Evolutionary conservation across 331 rosid species (phyloP).

Genomic region (Ulmus americana): DNA sequence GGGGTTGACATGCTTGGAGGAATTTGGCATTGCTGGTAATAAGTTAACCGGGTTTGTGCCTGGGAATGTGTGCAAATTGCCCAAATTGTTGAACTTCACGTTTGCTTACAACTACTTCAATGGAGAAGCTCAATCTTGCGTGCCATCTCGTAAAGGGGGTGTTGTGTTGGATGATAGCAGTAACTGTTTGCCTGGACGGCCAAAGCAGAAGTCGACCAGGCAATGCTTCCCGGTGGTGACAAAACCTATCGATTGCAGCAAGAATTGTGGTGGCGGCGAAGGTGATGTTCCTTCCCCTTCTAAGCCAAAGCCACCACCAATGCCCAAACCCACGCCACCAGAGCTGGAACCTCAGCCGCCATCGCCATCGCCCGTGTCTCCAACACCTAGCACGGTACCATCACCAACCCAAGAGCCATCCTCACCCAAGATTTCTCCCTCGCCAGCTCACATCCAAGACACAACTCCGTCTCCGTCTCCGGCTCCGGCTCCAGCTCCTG

Average conservation of each 20-base stretch:
- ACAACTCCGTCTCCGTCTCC: too few relatives aligned
- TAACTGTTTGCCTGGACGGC: conserved; percentile 45
- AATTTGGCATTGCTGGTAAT: conserved; percentile 33
- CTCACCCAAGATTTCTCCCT: background rate
- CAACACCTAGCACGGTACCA: background rate
- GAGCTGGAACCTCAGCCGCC: background rate
- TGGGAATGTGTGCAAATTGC: conserved; percentile 37
- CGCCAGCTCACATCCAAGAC: background rate
- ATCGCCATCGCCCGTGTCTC: background rate
- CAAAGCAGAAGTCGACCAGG: conserved; percentile 37
- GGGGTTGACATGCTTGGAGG: conserved; percentile 33
- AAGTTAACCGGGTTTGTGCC: conserved; percentile 42
- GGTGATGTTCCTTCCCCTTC: conserved; percentile 1
- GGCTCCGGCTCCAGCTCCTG: too few relatives aligned
- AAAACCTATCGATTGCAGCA: conserved; percentile 45
- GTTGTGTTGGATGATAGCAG: conserved; percentile 23
- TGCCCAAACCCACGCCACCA: conserved; percentile 6
- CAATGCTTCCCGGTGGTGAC: conserved; percentile 32
- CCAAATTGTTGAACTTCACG: conserved; percentile 39
- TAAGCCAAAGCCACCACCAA: conserved; percentile 12
- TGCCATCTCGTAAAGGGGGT: conserved; percentile 3
- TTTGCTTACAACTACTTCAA: conserved; percentile 46
- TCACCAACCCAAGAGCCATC: background rate
- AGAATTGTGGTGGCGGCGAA: conserved; percentile 25
- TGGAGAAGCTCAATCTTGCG: conserved; percentile 40